A percentile compares a stretch with the other conserved stretches of the same genome.
phyloP scores from a whole-genome alignment of 768 basidiomycete genomes.

The Lentinus brumalis region DNA sequence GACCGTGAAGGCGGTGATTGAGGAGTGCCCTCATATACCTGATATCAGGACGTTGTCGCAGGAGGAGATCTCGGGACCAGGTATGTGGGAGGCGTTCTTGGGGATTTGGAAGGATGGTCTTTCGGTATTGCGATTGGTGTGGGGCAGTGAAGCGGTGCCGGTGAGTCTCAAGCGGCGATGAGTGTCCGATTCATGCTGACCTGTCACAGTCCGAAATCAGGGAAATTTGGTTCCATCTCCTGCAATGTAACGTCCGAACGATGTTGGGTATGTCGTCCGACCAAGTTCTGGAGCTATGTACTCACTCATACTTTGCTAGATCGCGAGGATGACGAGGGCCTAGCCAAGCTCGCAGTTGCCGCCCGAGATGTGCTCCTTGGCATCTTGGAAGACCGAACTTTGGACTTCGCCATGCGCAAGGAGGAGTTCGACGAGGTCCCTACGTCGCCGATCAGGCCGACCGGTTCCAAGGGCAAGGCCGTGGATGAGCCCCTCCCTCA shows the following conservation, averaged over 20 bases:
- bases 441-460: slow-evolving; percentile 19
- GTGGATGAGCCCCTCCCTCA: slow-evolving; percentile 6
- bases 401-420: slow-evolving; percentile 23
- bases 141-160: slow-evolving; percentile 42
- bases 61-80: slow-evolving; percentile 56
- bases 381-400: slow-evolving; percentile 21
- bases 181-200: slow-evolving; percentile 1
- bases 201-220: slow-evolving; percentile 45
- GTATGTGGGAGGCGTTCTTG: slow-evolving; percentile 54
- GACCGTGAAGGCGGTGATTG: slow-evolving; percentile 53
- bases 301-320: slow-evolving; percentile 34
- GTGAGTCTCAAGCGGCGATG: slow-evolving; percentile 40
- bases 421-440: slow-evolving; percentile 14
- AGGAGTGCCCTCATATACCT: slow-evolving; percentile 51
- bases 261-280: slow-evolving; percentile 44
- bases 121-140: slow-evolving; percentile 46
- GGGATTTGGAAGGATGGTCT: slow-evolving; percentile 54
- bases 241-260: slow-evolving; percentile 49
- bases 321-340: slow-evolving; percentile 39
- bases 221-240: slow-evolving; percentile 58
- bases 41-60: slow-evolving; percentile 60
- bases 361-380: slow-evolving; percentile 47
- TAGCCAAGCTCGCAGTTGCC: slow-evolving; percentile 22
- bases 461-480: neutral
- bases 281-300: neutral